Evolutionary conservation across 2,329 filamentous ascomycete genomes (phyloP), one percentile per base, ranked within the genome.

Genomic region (Xylaria sp.): DNA sequence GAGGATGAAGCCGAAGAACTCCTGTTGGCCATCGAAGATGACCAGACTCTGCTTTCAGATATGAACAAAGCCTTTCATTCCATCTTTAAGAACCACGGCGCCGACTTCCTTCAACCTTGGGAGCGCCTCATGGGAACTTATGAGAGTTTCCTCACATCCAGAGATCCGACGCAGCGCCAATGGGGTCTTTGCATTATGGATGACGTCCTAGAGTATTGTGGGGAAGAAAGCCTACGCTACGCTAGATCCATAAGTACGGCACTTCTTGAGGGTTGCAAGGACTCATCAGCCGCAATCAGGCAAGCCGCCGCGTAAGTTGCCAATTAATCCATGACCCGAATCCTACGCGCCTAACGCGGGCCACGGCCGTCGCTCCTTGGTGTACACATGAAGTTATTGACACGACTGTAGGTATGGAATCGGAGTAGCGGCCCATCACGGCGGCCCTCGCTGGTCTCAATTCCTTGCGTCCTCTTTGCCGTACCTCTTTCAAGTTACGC

Each of bases 41-140:
- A 99, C 74, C 94, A 98, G 78, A 97, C 93, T 21, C 84, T 99
- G 17, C 85, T 99, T 43, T 97, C 93, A 1, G 95, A 99, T 74
- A 99, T 99, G 95, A 99, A 99, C 86, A 99, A 99, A 83, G 94
- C 95, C 0, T 99, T 96, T 85, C 95, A 99, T 78, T 94, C 93
- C 63, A 92, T 99, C 68, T 99, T 99, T 85, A 98, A 98, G 83
- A 93, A 97, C 79, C 93, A 97, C 75, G 91, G 92, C 23, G 83
- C 87, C 9, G 81, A 85, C 10, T 99, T 99, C 83, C 83, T 99
- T 55, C 90, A 88, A 4, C 83, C 92, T 41, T 99, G 94, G 93
- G 91, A 97, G 74, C 86, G 87, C 54, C 83, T 99, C 23, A 87
- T 97, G 76, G 81, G 85, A 10, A 96, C 92, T 58, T 98, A 98